A percentile compares a stretch with the other conserved stretches of the same genome.
Evolutionary conservation across 257 asterid species (phyloP).

Genomic region (Ehretia macrophylla): DNA sequence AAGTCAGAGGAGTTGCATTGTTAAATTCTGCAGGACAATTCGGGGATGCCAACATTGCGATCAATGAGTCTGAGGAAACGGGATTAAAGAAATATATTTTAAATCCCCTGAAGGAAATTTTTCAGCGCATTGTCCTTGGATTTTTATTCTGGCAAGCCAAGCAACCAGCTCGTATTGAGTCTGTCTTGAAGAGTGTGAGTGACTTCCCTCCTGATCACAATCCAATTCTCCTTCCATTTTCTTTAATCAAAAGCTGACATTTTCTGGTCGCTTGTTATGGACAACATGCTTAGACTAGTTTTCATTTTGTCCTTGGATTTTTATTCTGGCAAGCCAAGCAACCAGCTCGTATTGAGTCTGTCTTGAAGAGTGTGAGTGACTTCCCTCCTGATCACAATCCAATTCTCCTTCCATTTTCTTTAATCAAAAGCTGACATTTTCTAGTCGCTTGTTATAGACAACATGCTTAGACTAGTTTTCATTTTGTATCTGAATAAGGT

Average conservation of each 20-base stretch:
- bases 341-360: conserved; percentile 82
- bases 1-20: conserved; percentile 74
- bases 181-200: conserved; percentile 82
- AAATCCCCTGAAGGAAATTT: conserved; percentile 69
- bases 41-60: conserved; percentile 47
- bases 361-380: conserved; percentile 69
- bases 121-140: conserved; percentile 80
- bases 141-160: conserved; percentile 94
- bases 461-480: no score
- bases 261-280: no score
- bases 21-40: conserved; percentile 90
- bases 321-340: conserved; percentile 97
- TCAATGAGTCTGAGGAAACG: conserved; percentile 48
- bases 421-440: neutral
- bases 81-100: conserved; percentile 44
- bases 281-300: no score
- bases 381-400: neutral
- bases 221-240: neutral
- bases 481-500: no score
- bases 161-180: conserved; percentile 82
- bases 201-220: conserved; percentile 2
- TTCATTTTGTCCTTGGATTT: conserved; percentile 46
- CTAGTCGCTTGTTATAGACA: no score
- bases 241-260: neutral
- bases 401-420: neutral